Evolutionary conservation across 768 basidiomycete species (phyloP), one percentile per base, ranked within the genome.

Genomic region (Amanita pseudoporphyria): DNA sequence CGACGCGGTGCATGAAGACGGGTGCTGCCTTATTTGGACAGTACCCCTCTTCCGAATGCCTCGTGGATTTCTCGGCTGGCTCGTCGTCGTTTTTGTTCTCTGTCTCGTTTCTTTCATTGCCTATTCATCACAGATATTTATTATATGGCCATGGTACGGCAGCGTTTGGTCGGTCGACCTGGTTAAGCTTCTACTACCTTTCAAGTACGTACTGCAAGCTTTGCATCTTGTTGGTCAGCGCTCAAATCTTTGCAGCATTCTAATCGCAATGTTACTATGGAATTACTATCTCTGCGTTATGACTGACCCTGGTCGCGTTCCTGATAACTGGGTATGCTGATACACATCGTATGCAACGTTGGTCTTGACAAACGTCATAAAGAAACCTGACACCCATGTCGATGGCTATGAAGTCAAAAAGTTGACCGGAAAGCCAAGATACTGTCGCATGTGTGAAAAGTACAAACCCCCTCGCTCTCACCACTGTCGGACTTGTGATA

Each of bases 121-220:
- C 2, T 89, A 90, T 63, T 84, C 87, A 5, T 81, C 85, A 1
- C 95, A 98, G 64, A 76, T 91, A 57, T 93, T 87, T 67, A 73
- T 97, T 52, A 81, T 96, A 62, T 77, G 76, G 90, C 92, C 91
- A 18, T 96, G 90, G 90, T 95, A 94, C 59, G 89, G 91, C 35
- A 65, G 75, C 32, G 82, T 67, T 44, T 54, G 88, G 54, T 82
- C 88, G 12, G 67, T 87, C 36, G 81, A 92, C 58, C 78, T 95
- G 39, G 53, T 95, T 33, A 68, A 64, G 18, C 73, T 94, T n/a
- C 73, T 96, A 18, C 54, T 80, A 2, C 95, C 95, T 6, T 95
- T 95, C 85, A 94, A 95, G 92, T 93, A 61, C 62, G 85, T 68
- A 18, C 44, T 28, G 31, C 26, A 9, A 18, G 38, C 38, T 40